Evolutionary conservation across 2,329 filamentous ascomycete genomes (phyloP).

Genomic region (Hansfordia pulvinata): DNA sequence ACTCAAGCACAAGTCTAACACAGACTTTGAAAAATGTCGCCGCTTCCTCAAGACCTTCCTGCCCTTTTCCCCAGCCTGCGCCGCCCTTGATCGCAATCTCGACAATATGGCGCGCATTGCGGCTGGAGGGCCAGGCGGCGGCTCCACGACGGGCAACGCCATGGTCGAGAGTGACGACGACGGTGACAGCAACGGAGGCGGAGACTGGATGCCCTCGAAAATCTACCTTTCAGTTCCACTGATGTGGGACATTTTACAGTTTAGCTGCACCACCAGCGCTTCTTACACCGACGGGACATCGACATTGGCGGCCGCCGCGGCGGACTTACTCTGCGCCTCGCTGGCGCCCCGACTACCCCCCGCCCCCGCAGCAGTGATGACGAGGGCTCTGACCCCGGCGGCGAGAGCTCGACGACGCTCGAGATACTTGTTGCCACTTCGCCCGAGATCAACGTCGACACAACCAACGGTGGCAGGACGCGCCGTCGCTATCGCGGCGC

Average conservation of each 20-base stretch:
- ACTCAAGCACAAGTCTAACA: constrained; percentile 35
- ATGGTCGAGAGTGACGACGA: too few relatives aligned
- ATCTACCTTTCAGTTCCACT: constrained; percentile 36
- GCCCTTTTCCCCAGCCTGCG: constrained; percentile 30
- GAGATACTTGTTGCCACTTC: constrained; percentile 37
- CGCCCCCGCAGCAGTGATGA: too few relatives aligned
- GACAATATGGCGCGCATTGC: constrained; percentile 35
- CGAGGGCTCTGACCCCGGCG: background rate
- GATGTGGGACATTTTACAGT: constrained; percentile 38
- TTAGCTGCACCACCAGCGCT: constrained; percentile 26
- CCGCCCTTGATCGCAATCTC: constrained; percentile 28
- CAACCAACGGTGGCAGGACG: constrained; percentile 33
- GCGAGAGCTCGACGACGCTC: constrained; percentile 22
- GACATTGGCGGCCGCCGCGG: constrained; percentile 16
- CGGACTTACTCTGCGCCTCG: constrained; percentile 27
- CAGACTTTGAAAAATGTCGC: constrained; percentile 35
- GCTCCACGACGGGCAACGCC: too few relatives aligned
- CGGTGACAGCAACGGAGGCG: too few relatives aligned
- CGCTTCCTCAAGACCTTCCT: constrained; percentile 33
- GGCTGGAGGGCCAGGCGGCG: constrained; percentile 26
- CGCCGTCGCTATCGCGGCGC: constrained; percentile 25
- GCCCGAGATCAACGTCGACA: constrained; percentile 35
- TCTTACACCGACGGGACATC: too few relatives aligned
- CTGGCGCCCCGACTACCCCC: constrained; percentile 18
- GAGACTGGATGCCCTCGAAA: constrained; percentile 38